Base-by-base conservation (phyloP, 2,329 filamentous ascomycete genomes). In the Phialophora verrucosa region DNA sequence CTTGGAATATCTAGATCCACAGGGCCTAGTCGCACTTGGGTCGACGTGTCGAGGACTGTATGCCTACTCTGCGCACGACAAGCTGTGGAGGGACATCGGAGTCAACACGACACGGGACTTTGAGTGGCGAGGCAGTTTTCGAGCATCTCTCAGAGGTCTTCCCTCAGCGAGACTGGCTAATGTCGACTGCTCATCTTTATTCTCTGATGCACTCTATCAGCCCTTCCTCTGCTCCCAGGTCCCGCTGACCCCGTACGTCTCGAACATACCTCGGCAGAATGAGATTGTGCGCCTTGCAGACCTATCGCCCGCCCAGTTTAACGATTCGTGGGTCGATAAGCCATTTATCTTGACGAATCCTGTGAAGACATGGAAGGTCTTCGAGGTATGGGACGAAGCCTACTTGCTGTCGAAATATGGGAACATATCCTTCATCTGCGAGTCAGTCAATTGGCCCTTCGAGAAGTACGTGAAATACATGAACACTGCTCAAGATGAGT, bases 391-490 rank as follows among this genome's bases (percentile, higher is more conserved):
- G 94, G 89, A 86, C 2, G 84, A 90, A 11, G 83, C 90, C n/a
- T 79, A 79, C 10, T 83, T 98, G 0, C 80, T 90, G 0, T 73
- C 81, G n/a, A 81, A 83, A 67, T 92, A 93, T 75, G 82, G 84
- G 0, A 79, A 88, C 58, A 84, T 90, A 2, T 83, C 86, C 59
- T 97, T 98, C 78, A 88, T 92, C 49, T 94, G 94, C 10, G 95
- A 98, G 82, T 91, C 93, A 0, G 93, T 98, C 4, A 92, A 97
- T 79, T 98, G 94, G 94, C 87, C 89, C 0, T 85, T 97, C 69
- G 82, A 84, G n/a, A 91, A 87, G 0, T 98, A 98, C 76, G 82
- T 89, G 69, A 82, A 87, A 53, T 99, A 98, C 78, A 92, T 97
- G 90, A 81, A 83, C 50, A 85, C 90, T 75, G 94, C 87, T 75